These are phyloP conservation scores for Metschnikowia hibisci DNA, from an alignment of 805 yeast genomes.

Conservation along the genomic window DNA sequence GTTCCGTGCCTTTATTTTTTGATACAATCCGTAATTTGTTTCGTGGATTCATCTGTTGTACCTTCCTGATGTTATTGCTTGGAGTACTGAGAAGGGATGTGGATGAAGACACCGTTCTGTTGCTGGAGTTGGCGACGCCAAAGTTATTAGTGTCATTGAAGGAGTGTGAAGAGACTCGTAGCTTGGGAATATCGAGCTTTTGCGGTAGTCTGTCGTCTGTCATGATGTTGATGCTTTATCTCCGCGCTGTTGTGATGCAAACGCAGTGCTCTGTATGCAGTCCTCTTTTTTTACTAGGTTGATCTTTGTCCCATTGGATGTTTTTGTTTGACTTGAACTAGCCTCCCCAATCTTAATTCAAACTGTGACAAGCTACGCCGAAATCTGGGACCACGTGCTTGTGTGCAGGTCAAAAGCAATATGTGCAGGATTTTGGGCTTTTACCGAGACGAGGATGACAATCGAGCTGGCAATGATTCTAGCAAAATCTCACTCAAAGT, in stretches of 20 bases:
- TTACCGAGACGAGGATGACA: no score
- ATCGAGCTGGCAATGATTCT: no score
- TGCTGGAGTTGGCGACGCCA: constrained; percentile 17
- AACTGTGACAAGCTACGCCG: no score
- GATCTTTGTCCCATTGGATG: no score
- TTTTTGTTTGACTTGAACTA: no score
- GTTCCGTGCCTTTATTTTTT: constrained; percentile 4
- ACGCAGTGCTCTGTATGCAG: neutral
- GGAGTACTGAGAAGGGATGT: constrained; percentile 40
- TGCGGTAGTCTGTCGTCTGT: constrained; percentile 12
- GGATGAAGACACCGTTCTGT: constrained; percentile 36
- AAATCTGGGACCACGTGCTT: no score
- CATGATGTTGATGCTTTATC: constrained; percentile 7
- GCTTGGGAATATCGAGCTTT: constrained; percentile 13
- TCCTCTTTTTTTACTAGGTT: no score
- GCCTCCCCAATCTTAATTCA: no score
- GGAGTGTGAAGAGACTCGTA: constrained; percentile 15
- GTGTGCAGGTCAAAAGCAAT: no score
- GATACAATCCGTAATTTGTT: constrained; percentile 5
- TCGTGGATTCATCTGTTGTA: constrained; percentile 24
- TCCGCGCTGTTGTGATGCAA: neutral
- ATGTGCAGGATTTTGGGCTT: no score
- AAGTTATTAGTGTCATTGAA: constrained; percentile 12
- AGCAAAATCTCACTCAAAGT: no score
- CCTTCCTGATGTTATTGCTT: constrained; percentile 36